Conservation (phyloP, 176 grass and related monocot species). For the Microstegium vimineum region DNA sequence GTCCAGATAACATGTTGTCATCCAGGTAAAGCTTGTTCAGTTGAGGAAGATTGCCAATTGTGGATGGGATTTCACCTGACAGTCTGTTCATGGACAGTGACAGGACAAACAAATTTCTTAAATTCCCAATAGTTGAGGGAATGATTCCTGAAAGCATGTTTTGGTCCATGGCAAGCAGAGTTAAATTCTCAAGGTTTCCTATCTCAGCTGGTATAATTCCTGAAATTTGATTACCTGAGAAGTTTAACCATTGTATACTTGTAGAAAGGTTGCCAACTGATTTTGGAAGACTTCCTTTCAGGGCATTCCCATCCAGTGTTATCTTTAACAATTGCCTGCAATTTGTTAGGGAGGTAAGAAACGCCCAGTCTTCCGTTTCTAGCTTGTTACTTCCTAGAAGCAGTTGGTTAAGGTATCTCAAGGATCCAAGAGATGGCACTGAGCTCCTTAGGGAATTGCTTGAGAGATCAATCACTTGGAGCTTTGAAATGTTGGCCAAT, state of each 20-base stretch:
- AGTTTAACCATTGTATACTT: background rate
- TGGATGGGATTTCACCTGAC: conserved; percentile 40
- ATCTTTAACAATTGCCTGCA: conserved; percentile 7
- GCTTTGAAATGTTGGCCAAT: background rate
- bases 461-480: conserved; percentile 19
- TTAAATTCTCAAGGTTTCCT: conserved; percentile 36
- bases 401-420: background rate
- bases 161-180: conserved; percentile 25
- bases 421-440: conserved; percentile 11
- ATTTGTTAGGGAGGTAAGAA: conserved; percentile 26
- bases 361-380: background rate
- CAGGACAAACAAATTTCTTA: conserved; percentile 25
- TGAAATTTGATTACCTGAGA: conserved; percentile 16
- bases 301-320: background rate
- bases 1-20: conserved; percentile 36
- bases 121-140: conserved; percentile 39
- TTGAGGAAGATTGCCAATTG: conserved; percentile 34
- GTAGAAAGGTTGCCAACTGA: conserved; percentile 23
- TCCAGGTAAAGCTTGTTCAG: conserved; percentile 34
- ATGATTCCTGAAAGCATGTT: conserved; percentile 57
- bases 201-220: conserved; percentile 39
- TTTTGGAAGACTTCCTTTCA: conserved; percentile 25
- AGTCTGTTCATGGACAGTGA: conserved; percentile 42
- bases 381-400: background rate
- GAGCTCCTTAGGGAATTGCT: background rate